A percentile compares a stretch with the other conserved stretches of the same genome.
Conservation (phyloP, 352 stramenopile species). For the Elongisporangium anandrum region DNA sequence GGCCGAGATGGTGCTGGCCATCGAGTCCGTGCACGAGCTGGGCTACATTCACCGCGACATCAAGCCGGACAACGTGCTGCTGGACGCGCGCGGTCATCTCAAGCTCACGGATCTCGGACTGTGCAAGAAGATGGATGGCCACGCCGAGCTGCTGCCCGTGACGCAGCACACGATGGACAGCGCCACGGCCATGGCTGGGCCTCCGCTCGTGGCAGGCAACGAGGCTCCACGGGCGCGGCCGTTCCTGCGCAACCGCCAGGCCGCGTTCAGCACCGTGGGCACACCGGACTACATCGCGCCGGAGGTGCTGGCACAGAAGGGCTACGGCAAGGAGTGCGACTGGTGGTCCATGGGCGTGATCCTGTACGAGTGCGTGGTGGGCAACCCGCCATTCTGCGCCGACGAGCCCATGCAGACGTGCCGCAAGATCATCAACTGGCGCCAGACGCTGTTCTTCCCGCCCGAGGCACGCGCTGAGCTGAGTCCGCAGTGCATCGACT, state of each 20-base stretch:
- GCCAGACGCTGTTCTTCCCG: constrained; percentile 81
- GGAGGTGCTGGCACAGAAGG: constrained; percentile 94
- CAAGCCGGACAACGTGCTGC: constrained; percentile 96
- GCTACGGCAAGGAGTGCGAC: constrained; percentile 90
- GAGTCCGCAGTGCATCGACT: constrained; percentile 88
- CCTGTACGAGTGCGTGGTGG: constrained; percentile 99
- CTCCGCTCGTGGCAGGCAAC: constrained; percentile 11
- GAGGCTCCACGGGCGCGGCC: constrained; percentile 51
- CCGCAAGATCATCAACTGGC: constrained; percentile 92
- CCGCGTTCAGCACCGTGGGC: constrained; percentile 97
- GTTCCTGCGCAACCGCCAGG: constrained; percentile 60
- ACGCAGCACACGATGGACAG: constrained; percentile 64
- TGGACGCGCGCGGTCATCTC: constrained; percentile 97
- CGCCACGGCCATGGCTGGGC: constrained; percentile 11
- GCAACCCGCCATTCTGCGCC: constrained; percentile 99
- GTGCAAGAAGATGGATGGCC: constrained; percentile 96
- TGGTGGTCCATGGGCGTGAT: constrained; percentile 99
- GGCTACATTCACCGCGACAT: constrained; percentile 99
- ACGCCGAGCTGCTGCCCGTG: constrained; percentile 67
- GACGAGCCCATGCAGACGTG: constrained; percentile 97
- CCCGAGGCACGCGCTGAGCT: constrained; percentile 51
- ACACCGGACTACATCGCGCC: constrained; percentile 99
- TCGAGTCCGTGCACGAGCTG: constrained; percentile 97
- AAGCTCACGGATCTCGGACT: constrained; percentile 99
- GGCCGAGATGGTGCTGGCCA: constrained; percentile 97